phyloP scores from a whole-genome alignment of 352 stramenopile species.

The Globisporangium polare region DNA sequence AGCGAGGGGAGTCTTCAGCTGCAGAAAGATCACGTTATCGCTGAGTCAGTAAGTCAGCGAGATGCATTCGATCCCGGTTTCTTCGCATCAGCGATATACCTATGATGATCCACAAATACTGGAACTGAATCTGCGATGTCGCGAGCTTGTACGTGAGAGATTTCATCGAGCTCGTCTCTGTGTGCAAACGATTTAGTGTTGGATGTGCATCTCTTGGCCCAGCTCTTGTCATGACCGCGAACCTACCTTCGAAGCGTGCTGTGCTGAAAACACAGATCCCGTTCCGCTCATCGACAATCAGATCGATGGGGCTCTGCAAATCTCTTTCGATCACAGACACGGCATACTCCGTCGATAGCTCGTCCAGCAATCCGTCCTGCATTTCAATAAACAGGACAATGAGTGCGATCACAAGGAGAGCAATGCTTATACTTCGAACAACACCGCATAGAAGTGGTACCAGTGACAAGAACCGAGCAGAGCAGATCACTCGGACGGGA shows the following conservation, averaged over 20 bases:
- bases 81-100: constrained; percentile 20
- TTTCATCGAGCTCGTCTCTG: constrained; percentile 28
- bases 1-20: constrained; percentile 9
- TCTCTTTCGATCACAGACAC: constrained; percentile 64
- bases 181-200: no score
- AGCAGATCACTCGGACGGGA: constrained; percentile 18
- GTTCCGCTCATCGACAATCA: constrained; percentile 69
- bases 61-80: neutral
- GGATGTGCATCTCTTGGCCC: neutral
- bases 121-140: constrained; percentile 46
- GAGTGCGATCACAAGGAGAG: neutral
- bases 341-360: constrained; percentile 49
- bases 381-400: neutral
- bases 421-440: neutral
- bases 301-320: constrained; percentile 42
- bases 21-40: constrained; percentile 9
- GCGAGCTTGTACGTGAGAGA: constrained; percentile 58
- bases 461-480: constrained; percentile 5
- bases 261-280: constrained; percentile 40
- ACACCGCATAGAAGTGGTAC: neutral
- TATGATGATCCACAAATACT: constrained; percentile 62
- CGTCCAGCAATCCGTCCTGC: constrained; percentile 59
- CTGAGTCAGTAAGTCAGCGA: neutral
- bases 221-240: no score
- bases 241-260: constrained; percentile 37